Conservation (phyloP, 441 rosid species). For the Gossypium davidsonii region DNA sequence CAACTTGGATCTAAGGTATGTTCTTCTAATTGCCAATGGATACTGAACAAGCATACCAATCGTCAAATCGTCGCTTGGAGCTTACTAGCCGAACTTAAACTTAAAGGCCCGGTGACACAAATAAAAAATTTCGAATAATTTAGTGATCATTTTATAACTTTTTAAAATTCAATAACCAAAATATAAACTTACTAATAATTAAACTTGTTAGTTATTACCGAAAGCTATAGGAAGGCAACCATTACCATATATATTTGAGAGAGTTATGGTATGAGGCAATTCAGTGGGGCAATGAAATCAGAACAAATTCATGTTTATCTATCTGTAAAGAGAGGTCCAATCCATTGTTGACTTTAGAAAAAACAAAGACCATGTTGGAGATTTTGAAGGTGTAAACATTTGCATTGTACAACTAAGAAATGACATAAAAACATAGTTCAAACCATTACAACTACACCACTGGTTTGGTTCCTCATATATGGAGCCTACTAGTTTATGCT, state of each 20-base stretch:
- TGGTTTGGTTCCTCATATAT: not conserved
- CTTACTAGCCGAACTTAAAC: too few relatives aligned
- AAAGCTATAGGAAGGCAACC: not conserved
- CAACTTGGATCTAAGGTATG: too few relatives aligned
- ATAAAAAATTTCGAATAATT: too few relatives aligned
- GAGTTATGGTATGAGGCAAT: not conserved
- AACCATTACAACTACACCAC: not conserved
- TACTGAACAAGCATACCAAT: too few relatives aligned
- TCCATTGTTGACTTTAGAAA: not conserved
- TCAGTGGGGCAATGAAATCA: not conserved
- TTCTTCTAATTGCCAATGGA: too few relatives aligned
- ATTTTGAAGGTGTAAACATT: not conserved
- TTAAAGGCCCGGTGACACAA: too few relatives aligned
- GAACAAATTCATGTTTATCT: not conserved
- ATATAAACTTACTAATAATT: too few relatives aligned
- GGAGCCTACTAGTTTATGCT: slow-evolving; percentile 9
- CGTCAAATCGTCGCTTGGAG: too few relatives aligned
- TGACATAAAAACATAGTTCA: slow-evolving; percentile 5
- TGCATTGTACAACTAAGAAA: not conserved
- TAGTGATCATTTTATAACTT: too few relatives aligned
- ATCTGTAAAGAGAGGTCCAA: slow-evolving; percentile 7
- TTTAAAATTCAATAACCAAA: too few relatives aligned
- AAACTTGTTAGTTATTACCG: too few relatives aligned
- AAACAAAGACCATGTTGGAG: slow-evolving; percentile 1
- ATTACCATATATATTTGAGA: not conserved